These are phyloP conservation scores for Lecanosticta acicola DNA, from an alignment of 2,329 filamentous ascomycete genomes.

Conservation along the genomic window DNA sequence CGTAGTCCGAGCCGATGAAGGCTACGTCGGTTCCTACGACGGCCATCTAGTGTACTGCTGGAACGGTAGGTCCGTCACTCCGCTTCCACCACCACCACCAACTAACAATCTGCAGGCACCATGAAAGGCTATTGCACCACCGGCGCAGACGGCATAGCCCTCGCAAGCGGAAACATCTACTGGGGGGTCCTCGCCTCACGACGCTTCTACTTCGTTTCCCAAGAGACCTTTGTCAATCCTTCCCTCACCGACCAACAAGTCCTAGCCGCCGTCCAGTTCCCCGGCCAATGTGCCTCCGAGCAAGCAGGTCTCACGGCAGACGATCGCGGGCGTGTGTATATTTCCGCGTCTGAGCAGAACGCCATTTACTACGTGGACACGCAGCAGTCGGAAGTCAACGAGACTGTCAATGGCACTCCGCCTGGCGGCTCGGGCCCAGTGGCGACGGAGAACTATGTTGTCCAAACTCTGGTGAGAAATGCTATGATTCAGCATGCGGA, in stretches of 20 bases:
- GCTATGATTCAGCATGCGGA: constrained; percentile 42
- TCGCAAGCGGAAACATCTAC: constrained; percentile 39
- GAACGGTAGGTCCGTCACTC: constrained; percentile 8
- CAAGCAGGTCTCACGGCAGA: constrained; percentile 42
- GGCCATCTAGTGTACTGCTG: constrained; percentile 25
- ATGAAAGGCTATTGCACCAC: constrained; percentile 19
- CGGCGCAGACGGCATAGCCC: constrained; percentile 31
- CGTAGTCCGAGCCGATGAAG: constrained; percentile 36
- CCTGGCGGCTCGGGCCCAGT: constrained; percentile 33
- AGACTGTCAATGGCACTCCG: constrained; percentile 33
- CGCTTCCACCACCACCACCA: background rate
- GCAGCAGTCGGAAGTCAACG: constrained; percentile 30
- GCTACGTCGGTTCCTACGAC: constrained; percentile 37
- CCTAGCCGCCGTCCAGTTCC: constrained; percentile 34
- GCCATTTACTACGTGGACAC: constrained; percentile 42
- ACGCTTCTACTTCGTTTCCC: constrained; percentile 39
- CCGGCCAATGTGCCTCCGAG: constrained; percentile 38
- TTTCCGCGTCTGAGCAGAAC: constrained; percentile 41
- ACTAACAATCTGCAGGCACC: constrained; percentile 13
- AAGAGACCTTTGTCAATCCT: constrained; percentile 32
- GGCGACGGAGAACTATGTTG: constrained; percentile 34
- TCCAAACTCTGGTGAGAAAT: constrained; percentile 38
- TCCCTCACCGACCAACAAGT: constrained; percentile 34
- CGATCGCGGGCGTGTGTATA: constrained; percentile 38
- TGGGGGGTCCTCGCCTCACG: constrained; percentile 40